A percentile compares a stretch with the other conserved stretches of the same genome.
phyloP scores from a whole-genome alignment of 148 eudicot species.

The Fagopyrum esculentum region DNA sequence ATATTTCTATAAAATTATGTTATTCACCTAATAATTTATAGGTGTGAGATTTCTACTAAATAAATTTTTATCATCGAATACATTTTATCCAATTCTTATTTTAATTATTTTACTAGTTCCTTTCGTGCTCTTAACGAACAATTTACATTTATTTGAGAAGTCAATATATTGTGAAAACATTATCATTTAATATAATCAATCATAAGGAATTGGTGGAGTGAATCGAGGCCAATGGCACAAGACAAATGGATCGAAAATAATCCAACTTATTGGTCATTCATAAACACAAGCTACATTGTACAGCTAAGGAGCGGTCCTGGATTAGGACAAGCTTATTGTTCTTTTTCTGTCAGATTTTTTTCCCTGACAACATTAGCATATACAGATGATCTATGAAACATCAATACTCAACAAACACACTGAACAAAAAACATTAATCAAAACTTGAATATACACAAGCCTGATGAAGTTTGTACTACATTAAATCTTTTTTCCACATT shows the following conservation, averaged over 20 bases:
- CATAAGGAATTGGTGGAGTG: too few species aligned
- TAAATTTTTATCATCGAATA: too few species aligned
- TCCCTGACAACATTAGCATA: neutral
- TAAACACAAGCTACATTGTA: constrained; percentile 11
- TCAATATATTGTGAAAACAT: neutral
- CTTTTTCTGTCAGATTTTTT: constrained; percentile 2
- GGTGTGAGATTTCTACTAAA: too few species aligned
- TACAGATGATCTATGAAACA: neutral
- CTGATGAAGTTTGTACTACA: constrained; percentile 10
- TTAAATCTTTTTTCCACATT: neutral
- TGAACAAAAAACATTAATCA: constrained; percentile 7
- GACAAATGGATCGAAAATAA: neutral
- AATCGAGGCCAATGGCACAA: neutral
- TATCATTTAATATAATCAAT: too few species aligned
- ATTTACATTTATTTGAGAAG: neutral
- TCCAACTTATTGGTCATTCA: neutral
- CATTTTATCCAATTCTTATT: too few species aligned
- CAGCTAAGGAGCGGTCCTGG: neutral
- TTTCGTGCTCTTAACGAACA: too few species aligned
- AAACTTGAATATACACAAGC: constrained; percentile 10
- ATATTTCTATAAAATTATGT: too few species aligned
- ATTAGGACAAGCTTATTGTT: neutral
- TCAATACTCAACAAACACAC: constrained; percentile 2
- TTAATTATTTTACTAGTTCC: too few species aligned
- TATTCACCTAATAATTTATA: too few species aligned